Percentiles rank a stretch among this genome's conserved stretches.
Evolutionary conservation across 148 eudicot species (phyloP).

Genomic region (Camellia sinensis): DNA sequence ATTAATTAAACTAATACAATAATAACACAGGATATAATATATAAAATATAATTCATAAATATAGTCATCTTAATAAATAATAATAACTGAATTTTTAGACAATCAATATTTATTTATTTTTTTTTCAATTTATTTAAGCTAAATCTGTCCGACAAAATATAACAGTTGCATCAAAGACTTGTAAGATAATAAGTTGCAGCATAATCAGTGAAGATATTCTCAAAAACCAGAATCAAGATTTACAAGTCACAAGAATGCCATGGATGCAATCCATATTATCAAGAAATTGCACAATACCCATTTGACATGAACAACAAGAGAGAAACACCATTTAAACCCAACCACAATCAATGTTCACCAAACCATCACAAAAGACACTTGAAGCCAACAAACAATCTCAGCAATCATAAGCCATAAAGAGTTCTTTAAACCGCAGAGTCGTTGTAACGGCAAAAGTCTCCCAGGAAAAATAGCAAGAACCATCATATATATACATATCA

Average conservation of each 20-base stretch:
- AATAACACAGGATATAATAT: too few species aligned
- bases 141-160: too few species aligned
- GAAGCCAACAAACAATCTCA: conserved; percentile 16
- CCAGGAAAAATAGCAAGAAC: conserved; percentile 21
- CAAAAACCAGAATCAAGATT: not conserved
- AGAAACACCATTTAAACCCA: not conserved
- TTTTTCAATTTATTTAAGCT: too few species aligned
- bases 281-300: not conserved
- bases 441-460: conserved; percentile 10
- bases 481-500: conserved; percentile 22
- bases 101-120: too few species aligned
- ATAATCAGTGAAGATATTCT: not conserved
- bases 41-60: too few species aligned
- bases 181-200: too few species aligned
- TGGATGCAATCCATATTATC: not conserved
- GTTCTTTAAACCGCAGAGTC: conserved; percentile 21
- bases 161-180: too few species aligned
- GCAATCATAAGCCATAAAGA: conserved; percentile 12
- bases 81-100: too few species aligned
- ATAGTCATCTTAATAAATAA: too few species aligned
- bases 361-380: conserved; percentile 17
- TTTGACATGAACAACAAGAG: conserved; percentile 3
- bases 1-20: too few species aligned
- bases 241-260: conserved; percentile 8
- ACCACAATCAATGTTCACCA: conserved; percentile 8